A percentile compares a stretch with the other conserved stretches of the same genome.
These are phyloP conservation scores for Ophiostoma sp. DNA, from an alignment of 2,329 filamentous ascomycete species.

Conservation along the genomic window DNA sequence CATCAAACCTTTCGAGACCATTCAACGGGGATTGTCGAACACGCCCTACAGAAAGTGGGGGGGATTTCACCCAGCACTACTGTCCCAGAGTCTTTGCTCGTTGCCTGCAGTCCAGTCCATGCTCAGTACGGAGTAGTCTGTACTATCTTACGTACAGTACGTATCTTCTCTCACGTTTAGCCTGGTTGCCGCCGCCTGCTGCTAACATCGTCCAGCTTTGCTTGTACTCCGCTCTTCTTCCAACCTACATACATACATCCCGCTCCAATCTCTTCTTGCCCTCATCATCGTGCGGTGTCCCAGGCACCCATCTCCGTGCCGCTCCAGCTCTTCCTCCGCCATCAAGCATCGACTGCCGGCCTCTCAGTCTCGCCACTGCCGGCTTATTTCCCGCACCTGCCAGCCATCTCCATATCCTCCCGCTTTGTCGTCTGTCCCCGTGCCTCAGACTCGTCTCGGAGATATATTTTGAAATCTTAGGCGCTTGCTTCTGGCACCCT, in stretches of 20 bases:
- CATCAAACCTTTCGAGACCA: background rate
- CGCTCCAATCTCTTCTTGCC: background rate
- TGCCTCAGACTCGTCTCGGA: conserved; percentile 2
- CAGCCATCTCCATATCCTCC: background rate
- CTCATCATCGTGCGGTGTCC: background rate
- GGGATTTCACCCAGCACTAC: conserved; percentile 12
- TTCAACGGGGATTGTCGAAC: conserved; percentile 10
- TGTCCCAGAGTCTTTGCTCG: conserved; percentile 16
- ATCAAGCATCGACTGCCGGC: conserved; percentile 3
- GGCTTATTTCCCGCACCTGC: conserved; percentile 6
- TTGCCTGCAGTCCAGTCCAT: conserved; percentile 18
- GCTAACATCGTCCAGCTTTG: conserved; percentile 14
- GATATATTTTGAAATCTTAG: background rate
- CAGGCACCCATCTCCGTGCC: background rate
- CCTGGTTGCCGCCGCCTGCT: background rate
- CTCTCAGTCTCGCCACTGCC: conserved; percentile 5
- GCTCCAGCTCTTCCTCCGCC: background rate
- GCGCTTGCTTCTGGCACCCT: background rate
- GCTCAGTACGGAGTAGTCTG: too few relatives aligned
- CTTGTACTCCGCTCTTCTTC: conserved; percentile 12
- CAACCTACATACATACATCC: conserved; percentile 14
- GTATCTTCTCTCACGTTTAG: conserved; percentile 16
- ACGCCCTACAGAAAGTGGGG: conserved; percentile 22
- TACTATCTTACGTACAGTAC: conserved; percentile 11
- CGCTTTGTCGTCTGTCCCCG: background rate